Conservation (phyloP, 176 grass and related monocot species). For the Cocos nucifera region DNA sequence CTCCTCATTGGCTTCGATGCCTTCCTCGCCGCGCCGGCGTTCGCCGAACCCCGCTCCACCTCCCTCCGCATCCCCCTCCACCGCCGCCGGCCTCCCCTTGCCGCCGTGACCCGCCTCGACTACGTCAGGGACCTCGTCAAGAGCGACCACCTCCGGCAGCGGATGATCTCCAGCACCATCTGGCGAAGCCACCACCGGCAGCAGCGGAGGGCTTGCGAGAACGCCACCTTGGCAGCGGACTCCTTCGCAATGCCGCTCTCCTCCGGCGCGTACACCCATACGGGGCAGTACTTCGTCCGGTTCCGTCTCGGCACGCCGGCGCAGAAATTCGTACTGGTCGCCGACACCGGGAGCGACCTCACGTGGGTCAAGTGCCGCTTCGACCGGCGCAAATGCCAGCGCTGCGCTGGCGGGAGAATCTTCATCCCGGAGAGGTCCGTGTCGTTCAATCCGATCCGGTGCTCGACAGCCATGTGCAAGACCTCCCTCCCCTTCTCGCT, state of each 20-base stretch:
- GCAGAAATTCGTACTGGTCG: constrained; percentile 35
- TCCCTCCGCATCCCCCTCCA: background rate
- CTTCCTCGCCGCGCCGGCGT: background rate
- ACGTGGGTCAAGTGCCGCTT: constrained; percentile 84
- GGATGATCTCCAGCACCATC: background rate
- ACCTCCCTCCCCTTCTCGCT: constrained; percentile 54
- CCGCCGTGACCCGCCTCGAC: constrained; percentile 14
- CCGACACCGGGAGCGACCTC: constrained; percentile 72
- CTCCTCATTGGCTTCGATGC: constrained; percentile 28
- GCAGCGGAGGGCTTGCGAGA: background rate
- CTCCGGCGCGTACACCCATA: constrained; percentile 32
- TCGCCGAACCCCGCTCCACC: background rate
- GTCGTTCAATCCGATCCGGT: constrained; percentile 47
- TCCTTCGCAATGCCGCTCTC: constrained; percentile 67
- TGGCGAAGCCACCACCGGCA: too few species aligned
- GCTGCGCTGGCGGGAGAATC: constrained; percentile 10
- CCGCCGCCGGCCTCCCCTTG: background rate
- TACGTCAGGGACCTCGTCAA: constrained; percentile 22
- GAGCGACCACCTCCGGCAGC: constrained; percentile 33
- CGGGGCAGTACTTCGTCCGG: constrained; percentile 55
- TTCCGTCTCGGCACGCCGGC: constrained; percentile 78
- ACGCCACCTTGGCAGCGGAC: background rate
- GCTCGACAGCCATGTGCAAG: constrained; percentile 53
- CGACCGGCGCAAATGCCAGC: background rate
- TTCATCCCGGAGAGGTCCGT: constrained; percentile 34